phyloP scores from a whole-genome alignment of 768 basidiomycete genomes.

The Lactifluus echinatus region DNA sequence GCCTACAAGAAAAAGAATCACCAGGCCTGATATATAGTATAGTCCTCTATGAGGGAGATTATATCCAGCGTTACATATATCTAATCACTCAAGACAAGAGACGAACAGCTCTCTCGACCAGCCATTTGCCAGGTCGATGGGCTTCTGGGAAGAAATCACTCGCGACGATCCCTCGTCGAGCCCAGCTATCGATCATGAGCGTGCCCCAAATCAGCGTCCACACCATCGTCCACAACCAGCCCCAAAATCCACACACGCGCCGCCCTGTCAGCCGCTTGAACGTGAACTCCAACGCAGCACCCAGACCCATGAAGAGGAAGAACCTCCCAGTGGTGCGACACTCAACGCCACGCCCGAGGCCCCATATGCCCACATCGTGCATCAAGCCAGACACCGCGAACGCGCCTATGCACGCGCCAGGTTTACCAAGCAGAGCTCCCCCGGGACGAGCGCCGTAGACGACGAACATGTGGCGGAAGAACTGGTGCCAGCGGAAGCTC shows the following conservation, averaged over 20 bases:
- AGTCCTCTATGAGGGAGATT: no score
- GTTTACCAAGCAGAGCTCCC: conserved; percentile 37
- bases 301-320: conserved; percentile 51
- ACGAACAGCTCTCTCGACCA: neutral
- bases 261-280: conserved; percentile 39
- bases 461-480: conserved; percentile 28
- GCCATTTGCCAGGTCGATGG: conserved; percentile 1
- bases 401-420: conserved; percentile 44
- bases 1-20: no score
- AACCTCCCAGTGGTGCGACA: conserved; percentile 37
- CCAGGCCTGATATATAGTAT: no score
- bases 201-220: conserved; percentile 41
- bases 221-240: conserved; percentile 44
- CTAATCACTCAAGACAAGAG: neutral
- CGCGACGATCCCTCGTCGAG: conserved; percentile 6
- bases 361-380: conserved; percentile 51
- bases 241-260: conserved; percentile 39
- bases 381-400: conserved; percentile 51
- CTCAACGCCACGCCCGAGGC: conserved; percentile 48
- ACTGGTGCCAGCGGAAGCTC: conserved; percentile 34
- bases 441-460: conserved; percentile 28
- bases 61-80: neutral
- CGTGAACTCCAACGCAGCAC: conserved; percentile 39
- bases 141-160: neutral
- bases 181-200: conserved; percentile 10